A percentile compares a stretch with the other conserved stretches of the same genome.
Evolutionary conservation across 2,329 filamentous ascomycete species (phyloP).

Genomic region (Pseudogymnoascus sp.): DNA sequence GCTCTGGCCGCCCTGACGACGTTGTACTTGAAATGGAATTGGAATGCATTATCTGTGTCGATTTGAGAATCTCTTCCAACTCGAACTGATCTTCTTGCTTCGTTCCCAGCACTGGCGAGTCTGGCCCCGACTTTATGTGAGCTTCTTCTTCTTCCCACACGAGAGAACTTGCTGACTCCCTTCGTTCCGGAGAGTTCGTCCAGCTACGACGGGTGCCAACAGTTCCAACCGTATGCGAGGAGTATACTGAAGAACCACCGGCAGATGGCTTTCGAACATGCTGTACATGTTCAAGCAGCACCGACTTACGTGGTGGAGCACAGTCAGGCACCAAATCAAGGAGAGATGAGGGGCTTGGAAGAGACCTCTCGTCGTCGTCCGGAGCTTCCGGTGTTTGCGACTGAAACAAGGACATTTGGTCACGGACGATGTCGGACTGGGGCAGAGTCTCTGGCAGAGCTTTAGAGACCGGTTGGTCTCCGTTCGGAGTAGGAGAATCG

Average conservation of each 20-base stretch:
- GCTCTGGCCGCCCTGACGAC: slow-evolving; percentile 17
- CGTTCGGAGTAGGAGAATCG: neutral
- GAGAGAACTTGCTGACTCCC: neutral
- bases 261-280: slow-evolving; percentile 3
- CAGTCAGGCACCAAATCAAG: neutral
- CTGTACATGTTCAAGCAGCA: neutral
- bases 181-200: slow-evolving; percentile 4
- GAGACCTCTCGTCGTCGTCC: neutral
- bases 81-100: slow-evolving; percentile 3
- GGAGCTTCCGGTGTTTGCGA: slow-evolving; percentile 5
- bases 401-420: slow-evolving; percentile 6
- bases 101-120: neutral
- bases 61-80: slow-evolving; percentile 6
- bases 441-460: neutral
- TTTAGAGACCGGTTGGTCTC: neutral
- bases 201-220: neutral
- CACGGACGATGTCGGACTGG: neutral
- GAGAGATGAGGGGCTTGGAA: neutral
- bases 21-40: slow-evolving; percentile 7
- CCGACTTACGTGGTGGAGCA: slow-evolving; percentile 1
- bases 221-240: neutral
- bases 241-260: neutral
- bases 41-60: slow-evolving; percentile 4
- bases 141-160: neutral
- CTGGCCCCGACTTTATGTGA: neutral